Conservation (phyloP, 73 alveolate genomes). For the Paramecium bursaria region DNA sequence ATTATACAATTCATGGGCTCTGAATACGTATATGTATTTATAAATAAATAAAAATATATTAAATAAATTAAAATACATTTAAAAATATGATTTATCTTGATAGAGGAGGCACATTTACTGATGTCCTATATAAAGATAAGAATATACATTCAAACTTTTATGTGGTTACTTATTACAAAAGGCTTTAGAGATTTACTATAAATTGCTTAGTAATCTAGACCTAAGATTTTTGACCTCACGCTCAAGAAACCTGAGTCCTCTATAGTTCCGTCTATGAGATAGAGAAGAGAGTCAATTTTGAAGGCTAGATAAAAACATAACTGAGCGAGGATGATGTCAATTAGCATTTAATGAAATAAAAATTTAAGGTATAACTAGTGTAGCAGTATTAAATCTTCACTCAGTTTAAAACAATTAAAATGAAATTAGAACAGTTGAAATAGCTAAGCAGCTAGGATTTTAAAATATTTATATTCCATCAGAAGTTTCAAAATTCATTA, state of each 20-base stretch:
- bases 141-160: too few species aligned
- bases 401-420: neutral
- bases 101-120: slow-evolving; percentile 95
- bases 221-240: slow-evolving; percentile 48
- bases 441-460: slow-evolving; percentile 11
- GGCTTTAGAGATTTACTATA: slow-evolving; percentile 87
- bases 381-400: slow-evolving; percentile 24
- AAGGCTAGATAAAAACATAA: neutral
- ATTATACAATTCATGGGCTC: slow-evolving; percentile 67
- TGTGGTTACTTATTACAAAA: slow-evolving; percentile 77
- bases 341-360: neutral
- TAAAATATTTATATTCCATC: neutral
- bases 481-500: slow-evolving; percentile 36
- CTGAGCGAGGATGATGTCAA: neutral
- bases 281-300: slow-evolving; percentile 14
- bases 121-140: slow-evolving; percentile 71
- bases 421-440: neutral
- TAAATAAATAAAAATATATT: too few species aligned
- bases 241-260: neutral
- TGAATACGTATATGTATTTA: too few species aligned
- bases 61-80: too few species aligned
- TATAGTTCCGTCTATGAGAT: slow-evolving; percentile 12
- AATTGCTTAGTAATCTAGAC: slow-evolving; percentile 19
- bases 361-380: neutral
- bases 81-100: too few species aligned